Evolutionary conservation across 352 stramenopile genomes (phyloP).

Genomic region (Phytopythium litorale): DNA sequence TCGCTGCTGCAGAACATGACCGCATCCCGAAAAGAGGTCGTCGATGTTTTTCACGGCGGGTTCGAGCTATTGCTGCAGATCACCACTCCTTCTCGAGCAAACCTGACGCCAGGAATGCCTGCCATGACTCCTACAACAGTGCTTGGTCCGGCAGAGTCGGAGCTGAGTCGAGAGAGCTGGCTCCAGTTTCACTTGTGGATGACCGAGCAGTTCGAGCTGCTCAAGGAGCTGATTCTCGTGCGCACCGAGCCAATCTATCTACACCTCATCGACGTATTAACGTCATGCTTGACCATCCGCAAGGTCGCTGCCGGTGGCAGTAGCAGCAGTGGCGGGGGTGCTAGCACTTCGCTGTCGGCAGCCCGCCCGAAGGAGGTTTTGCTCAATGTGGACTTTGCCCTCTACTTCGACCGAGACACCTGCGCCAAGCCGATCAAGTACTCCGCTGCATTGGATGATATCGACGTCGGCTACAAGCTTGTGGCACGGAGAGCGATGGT

Average conservation of each 20-base stretch:
- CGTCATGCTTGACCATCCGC: constrained; percentile 41
- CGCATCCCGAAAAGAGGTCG: constrained; percentile 61
- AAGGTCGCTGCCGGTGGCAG: constrained; percentile 25
- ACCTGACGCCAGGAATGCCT: background rate
- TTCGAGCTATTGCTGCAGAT: constrained; percentile 68
- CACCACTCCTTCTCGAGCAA: constrained; percentile 1
- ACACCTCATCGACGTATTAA: constrained; percentile 50
- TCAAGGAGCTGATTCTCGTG: constrained; percentile 66
- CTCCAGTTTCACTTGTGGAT: constrained; percentile 81
- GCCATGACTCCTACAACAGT: too few relatives aligned
- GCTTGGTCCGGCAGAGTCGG: constrained; percentile 3
- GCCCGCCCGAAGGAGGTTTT: constrained; percentile 18
- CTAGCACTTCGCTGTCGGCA: constrained; percentile 6
- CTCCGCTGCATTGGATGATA: constrained; percentile 10
- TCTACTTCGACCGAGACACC: constrained; percentile 19
- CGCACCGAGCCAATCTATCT: constrained; percentile 59
- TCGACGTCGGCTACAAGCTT: constrained; percentile 15
- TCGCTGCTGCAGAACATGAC: constrained; percentile 69
- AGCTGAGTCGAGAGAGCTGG: constrained; percentile 53
- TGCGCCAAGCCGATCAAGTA: constrained; percentile 5
- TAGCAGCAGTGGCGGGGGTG: background rate
- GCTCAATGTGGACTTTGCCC: constrained; percentile 30
- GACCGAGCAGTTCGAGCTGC: constrained; percentile 49
- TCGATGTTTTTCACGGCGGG: constrained; percentile 73
- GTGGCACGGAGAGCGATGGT: constrained; percentile 34